These are phyloP conservation scores for Chaetothyriales sp. DNA, from an alignment of 2,329 filamentous ascomycete species.

Conservation along the genomic window DNA sequence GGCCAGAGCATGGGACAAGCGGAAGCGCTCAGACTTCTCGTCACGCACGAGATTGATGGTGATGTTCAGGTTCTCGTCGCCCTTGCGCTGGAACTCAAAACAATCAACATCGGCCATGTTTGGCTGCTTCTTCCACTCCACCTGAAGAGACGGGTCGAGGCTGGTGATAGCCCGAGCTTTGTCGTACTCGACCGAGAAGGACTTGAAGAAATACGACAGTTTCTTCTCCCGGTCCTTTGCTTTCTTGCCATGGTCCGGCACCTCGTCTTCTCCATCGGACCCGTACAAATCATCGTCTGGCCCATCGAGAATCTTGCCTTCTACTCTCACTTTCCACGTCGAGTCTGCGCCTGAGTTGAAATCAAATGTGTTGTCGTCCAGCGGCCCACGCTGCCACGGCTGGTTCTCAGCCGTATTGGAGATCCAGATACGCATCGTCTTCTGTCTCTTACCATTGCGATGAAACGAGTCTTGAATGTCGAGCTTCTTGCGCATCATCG, in stretches of 20 bases:
- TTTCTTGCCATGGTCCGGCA: slow-evolving; percentile 19
- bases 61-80: slow-evolving; percentile 85
- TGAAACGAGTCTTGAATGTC: slow-evolving; percentile 75
- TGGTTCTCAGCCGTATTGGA: slow-evolving; percentile 91
- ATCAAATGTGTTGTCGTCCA: slow-evolving; percentile 65
- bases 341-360: slow-evolving; percentile 65
- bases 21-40: slow-evolving; percentile 73
- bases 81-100: slow-evolving; percentile 77
- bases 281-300: slow-evolving; percentile 42
- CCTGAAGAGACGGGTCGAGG: slow-evolving; percentile 28
- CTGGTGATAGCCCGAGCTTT: slow-evolving; percentile 27
- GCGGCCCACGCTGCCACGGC: slow-evolving; percentile 65
- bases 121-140: slow-evolving; percentile 82
- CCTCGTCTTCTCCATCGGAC: slow-evolving; percentile 33
- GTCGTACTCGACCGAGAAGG: slow-evolving; percentile 39
- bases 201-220: slow-evolving; percentile 39
- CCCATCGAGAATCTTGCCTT: slow-evolving; percentile 69
- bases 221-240: slow-evolving; percentile 27
- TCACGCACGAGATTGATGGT: slow-evolving; percentile 75
- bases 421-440: slow-evolving; percentile 84
- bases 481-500: slow-evolving; percentile 84
- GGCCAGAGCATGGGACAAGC: slow-evolving; percentile 62
- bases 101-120: slow-evolving; percentile 67
- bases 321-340: slow-evolving; percentile 80
- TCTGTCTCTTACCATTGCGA: slow-evolving; percentile 62